These are phyloP conservation scores for Berberis vulgaris DNA, from an alignment of 164 flowering plant genomes.

Conservation along the genomic window DNA sequence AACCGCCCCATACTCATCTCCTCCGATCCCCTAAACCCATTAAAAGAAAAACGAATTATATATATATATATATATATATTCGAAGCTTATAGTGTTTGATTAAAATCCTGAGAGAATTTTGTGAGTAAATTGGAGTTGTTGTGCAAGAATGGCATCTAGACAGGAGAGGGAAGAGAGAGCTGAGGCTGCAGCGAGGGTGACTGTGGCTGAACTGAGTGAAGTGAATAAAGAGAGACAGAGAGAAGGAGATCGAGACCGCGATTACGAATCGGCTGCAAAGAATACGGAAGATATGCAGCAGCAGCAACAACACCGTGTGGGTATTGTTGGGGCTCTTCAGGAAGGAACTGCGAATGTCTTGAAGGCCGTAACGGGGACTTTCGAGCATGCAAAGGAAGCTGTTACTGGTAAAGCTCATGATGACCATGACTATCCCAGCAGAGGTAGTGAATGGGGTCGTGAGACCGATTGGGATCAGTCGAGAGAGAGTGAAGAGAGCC, in stretches of 20 bases:
- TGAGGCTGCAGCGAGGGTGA: constrained; percentile 11
- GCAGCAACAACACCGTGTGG: constrained; percentile 7
- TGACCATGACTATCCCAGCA: not conserved
- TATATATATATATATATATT: no score
- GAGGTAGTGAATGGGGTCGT: not conserved
- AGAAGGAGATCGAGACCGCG: not conserved
- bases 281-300: not conserved
- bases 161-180: constrained; percentile 18
- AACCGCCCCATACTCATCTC: no score
- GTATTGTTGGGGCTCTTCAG: constrained; percentile 10
- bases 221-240: not conserved
- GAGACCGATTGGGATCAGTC: constrained; percentile 3
- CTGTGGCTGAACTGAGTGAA: constrained; percentile 11
- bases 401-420: constrained; percentile 21
- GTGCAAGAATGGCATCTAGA: constrained; percentile 11
- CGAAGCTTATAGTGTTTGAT: no score
- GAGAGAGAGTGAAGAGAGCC: not conserved
- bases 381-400: constrained; percentile 52
- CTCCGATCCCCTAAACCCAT: no score
- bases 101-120: not conserved
- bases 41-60: no score
- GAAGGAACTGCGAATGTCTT: constrained; percentile 19
- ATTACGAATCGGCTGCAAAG: not conserved
- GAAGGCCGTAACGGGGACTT: constrained; percentile 36
- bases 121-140: not conserved